phyloP scores from a whole-genome alignment of 805 yeast species.

The Lipomyces spencermartinsiae region DNA sequence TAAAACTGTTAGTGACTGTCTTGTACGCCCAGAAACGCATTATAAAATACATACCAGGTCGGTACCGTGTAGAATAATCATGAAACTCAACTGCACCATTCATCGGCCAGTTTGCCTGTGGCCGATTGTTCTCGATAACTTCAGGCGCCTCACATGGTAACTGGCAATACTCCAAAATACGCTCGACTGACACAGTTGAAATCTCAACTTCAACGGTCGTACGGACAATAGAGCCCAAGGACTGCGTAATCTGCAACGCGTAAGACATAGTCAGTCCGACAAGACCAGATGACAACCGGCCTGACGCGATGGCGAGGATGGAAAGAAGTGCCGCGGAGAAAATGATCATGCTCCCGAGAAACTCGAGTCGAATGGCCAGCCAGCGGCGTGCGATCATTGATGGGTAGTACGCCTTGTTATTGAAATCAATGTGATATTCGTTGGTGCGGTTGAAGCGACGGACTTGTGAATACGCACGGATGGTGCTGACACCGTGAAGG shows the following conservation, averaged over 20 bases:
- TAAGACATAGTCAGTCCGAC: conserved; percentile 94
- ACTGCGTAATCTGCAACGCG: conserved; percentile 88
- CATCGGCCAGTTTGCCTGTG: conserved; percentile 74
- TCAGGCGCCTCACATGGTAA: conserved; percentile 83
- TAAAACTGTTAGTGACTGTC: background rate
- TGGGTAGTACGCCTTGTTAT: conserved; percentile 91
- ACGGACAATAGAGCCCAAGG: conserved; percentile 95
- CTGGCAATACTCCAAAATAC: conserved; percentile 84
- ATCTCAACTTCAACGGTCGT: conserved; percentile 99
- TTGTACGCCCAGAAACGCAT: background rate
- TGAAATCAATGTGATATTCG: conserved; percentile 68
- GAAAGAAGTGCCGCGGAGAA: conserved; percentile 83
- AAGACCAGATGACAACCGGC: conserved; percentile 83
- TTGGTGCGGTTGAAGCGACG: conserved; percentile 66
- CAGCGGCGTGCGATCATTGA: conserved; percentile 92
- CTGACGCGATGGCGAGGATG: conserved; percentile 69
- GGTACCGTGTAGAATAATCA: conserved; percentile 80
- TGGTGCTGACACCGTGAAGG: conserved; percentile 74
- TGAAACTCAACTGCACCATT: conserved; percentile 70
- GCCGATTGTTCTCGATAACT: conserved; percentile 65
- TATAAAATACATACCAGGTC: conserved; percentile 54
- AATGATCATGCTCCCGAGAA: conserved; percentile 86
- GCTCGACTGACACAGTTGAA: conserved; percentile 93
- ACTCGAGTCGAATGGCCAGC: conserved; percentile 93
- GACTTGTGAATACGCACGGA: conserved; percentile 72